These are phyloP conservation scores for Saturnispora hagleri DNA, from an alignment of 805 yeast genomes.

Conservation along the genomic window DNA sequence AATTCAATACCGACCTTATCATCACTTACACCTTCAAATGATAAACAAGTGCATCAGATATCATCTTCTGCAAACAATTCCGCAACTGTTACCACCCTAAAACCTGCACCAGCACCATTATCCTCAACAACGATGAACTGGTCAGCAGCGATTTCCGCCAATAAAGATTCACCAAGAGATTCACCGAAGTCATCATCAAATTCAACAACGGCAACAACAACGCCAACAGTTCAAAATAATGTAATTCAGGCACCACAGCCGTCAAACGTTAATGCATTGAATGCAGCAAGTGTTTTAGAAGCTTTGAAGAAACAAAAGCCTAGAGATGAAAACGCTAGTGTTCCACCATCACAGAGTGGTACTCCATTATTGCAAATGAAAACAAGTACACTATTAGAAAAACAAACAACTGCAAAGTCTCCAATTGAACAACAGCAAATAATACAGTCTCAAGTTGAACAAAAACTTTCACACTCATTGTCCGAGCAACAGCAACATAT, in stretches of 20 bases:
- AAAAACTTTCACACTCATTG: not conserved
- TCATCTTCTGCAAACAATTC: constrained; percentile 12
- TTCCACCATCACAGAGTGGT: constrained; percentile 3
- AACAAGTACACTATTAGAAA: not conserved
- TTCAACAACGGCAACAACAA: not conserved
- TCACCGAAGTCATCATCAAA: not conserved
- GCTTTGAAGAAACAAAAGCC: constrained; percentile 29
- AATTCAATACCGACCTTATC: constrained; percentile 1
- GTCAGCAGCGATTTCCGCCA: constrained; percentile 27
- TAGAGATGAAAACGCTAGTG: constrained; percentile 14
- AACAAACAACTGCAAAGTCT: not conserved
- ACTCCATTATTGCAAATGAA: not conserved
- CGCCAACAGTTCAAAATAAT: not conserved
- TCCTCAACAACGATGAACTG: constrained; percentile 26
- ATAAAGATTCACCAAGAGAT: constrained; percentile 9
- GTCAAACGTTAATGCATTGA: constrained; percentile 25
- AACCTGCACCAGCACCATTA: constrained; percentile 31
- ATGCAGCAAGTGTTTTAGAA: constrained; percentile 31
- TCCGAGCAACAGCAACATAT: not conserved
- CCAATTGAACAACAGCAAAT: not conserved
- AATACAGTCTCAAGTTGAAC: not conserved
- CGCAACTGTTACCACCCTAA: constrained; percentile 24
- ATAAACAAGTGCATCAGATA: constrained; percentile 14
- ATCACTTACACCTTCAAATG: not conserved
- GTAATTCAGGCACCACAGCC: constrained; percentile 3